A percentile compares a stretch with the other conserved stretches of the same genome.
Evolutionary conservation across 2,329 filamentous ascomycete species (phyloP).

Genomic region (Ilyonectria robusta): DNA sequence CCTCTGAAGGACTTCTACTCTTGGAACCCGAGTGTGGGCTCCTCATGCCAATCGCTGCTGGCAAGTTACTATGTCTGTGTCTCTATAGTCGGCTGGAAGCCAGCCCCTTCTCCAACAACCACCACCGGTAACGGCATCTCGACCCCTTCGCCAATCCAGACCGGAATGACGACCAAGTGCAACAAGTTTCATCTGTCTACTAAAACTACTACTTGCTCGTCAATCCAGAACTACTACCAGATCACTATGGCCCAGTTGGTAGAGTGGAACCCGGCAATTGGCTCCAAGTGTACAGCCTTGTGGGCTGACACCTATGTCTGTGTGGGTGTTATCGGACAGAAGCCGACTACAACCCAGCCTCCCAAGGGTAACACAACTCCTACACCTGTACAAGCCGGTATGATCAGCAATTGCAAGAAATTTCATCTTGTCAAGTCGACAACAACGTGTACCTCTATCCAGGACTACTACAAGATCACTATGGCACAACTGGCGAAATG

Average conservation of each 20-base stretch:
- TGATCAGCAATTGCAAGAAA: constrained; percentile 48
- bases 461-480: constrained; percentile 37
- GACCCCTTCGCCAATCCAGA: constrained; percentile 36
- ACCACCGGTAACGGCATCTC: constrained; percentile 9
- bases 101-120: constrained; percentile 1
- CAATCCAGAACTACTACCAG: background rate
- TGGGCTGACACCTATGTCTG: constrained; percentile 15
- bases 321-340: constrained; percentile 6
- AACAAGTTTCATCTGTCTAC: constrained; percentile 31
- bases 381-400: constrained; percentile 48
- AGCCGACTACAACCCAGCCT: background rate
- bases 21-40: constrained; percentile 25
- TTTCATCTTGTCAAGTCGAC: constrained; percentile 45
- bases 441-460: constrained; percentile 46
- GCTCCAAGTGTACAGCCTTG: constrained; percentile 4
- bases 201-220: constrained; percentile 5
- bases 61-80: constrained; percentile 17
- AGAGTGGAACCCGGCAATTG: constrained; percentile 24
- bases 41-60: constrained; percentile 5
- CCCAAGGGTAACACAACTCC: constrained; percentile 45
- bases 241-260: background rate
- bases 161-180: constrained; percentile 37
- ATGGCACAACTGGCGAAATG: constrained; percentile 44
- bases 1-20: constrained; percentile 1
- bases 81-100: background rate